Percentiles rank a stretch among this genome's conserved stretches.
phyloP scores from a whole-genome alignment of 2,329 filamentous ascomycete species.

The Fusarium sp. region DNA sequence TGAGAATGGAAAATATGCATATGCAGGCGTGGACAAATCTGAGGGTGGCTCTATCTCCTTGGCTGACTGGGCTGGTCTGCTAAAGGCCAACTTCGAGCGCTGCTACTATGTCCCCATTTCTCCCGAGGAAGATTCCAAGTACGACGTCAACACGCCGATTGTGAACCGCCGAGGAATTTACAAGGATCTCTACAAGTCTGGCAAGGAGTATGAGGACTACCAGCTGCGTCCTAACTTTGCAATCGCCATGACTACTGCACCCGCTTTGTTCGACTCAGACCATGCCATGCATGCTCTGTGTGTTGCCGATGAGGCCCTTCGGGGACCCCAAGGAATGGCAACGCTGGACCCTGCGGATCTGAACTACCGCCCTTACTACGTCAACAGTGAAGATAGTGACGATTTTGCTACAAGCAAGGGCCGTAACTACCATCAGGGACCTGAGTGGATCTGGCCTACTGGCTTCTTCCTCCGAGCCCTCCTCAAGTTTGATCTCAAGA shows the following conservation, averaged over 20 bases:
- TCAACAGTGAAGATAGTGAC: constrained; percentile 90
- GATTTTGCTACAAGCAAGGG: constrained; percentile 95
- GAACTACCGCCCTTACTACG: constrained; percentile 95
- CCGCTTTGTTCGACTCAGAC: constrained; percentile 81
- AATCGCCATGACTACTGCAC: constrained; percentile 94
- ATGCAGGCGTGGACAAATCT: constrained; percentile 75
- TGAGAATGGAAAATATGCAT: constrained; percentile 74
- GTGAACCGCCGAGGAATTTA: constrained; percentile 96
- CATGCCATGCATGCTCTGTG: constrained; percentile 85
- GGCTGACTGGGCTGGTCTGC: constrained; percentile 78
- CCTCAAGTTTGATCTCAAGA: constrained; percentile 86
- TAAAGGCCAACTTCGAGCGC: constrained; percentile 89
- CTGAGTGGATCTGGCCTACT: constrained; percentile 97
- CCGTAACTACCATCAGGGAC: constrained; percentile 97
- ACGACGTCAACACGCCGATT: constrained; percentile 82
- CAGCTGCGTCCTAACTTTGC: constrained; percentile 94
- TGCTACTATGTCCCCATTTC: constrained; percentile 87
- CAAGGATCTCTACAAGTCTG: constrained; percentile 94
- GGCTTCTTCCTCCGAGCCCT: constrained; percentile 94
- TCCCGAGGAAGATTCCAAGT: constrained; percentile 74
- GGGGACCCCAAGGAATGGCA: constrained; percentile 92
- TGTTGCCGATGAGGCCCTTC: constrained; percentile 80
- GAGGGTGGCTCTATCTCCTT: constrained; percentile 73
- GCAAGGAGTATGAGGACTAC: constrained; percentile 97
- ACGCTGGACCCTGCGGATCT: constrained; percentile 91